A percentile compares a stretch with the other conserved stretches of the same genome.
phyloP scores from a whole-genome alignment of 73 alveolate species.

The Paramecium tetraurelia region DNA sequence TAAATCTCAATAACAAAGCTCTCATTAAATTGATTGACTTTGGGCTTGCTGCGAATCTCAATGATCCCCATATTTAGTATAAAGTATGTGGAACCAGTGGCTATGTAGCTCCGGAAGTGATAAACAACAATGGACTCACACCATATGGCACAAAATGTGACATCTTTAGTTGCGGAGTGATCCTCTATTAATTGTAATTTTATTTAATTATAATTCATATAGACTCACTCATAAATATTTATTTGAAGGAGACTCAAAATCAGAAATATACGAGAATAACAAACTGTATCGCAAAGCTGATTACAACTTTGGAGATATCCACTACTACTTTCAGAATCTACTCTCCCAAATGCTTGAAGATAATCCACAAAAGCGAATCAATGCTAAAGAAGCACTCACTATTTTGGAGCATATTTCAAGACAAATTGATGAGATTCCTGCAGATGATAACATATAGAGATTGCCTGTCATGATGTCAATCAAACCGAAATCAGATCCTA shows the following conservation, averaged over 20 bases:
- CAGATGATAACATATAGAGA: background rate
- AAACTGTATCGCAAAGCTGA: background rate
- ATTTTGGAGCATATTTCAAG: background rate
- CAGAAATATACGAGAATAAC: background rate
- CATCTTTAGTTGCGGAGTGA: slow-evolving; percentile 9
- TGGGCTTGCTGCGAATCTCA: slow-evolving; percentile 58
- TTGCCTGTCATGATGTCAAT: background rate
- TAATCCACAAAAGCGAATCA: background rate
- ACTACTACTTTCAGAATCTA: background rate
- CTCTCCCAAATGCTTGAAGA: background rate
- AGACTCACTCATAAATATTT: background rate
- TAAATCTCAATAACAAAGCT: background rate
- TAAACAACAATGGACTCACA: slow-evolving; percentile 12
- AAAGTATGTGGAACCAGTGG: slow-evolving; percentile 62
- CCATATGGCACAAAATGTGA: background rate
- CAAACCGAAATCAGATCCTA: background rate
- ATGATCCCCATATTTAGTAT: background rate
- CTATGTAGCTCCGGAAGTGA: slow-evolving; percentile 65
- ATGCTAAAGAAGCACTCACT: background rate
- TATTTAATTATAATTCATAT: too few relatives aligned
- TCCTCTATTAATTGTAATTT: slow-evolving; percentile 2
- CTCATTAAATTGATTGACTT: slow-evolving; percentile 20
- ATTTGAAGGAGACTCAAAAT: background rate
- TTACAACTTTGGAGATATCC: background rate
- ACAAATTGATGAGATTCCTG: background rate